Percentiles rank a stretch among this genome's conserved stretches.
These are phyloP conservation scores for Vigna angularis DNA, from an alignment of 306 rosid species.

Conservation along the genomic window DNA sequence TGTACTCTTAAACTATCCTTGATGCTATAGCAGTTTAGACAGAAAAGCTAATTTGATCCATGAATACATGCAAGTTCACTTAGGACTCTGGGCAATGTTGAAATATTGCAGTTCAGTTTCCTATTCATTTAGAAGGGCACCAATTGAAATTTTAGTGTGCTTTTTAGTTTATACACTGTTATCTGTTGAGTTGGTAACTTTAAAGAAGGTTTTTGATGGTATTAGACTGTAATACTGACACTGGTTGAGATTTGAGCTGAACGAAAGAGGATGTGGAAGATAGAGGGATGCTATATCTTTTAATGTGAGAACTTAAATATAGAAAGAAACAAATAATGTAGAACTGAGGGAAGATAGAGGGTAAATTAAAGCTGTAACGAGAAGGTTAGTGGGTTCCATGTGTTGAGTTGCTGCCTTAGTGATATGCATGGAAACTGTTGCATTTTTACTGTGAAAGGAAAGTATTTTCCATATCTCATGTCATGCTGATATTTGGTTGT, in stretches of 20 bases:
- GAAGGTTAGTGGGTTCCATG: conserved; percentile 17
- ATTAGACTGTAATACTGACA: neutral
- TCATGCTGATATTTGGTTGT: neutral
- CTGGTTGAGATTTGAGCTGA: conserved; percentile 23
- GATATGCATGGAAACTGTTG: conserved; percentile 4
- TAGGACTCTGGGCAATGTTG: neutral
- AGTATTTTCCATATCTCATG: conserved; percentile 10
- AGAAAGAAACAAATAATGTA: conserved; percentile 1
- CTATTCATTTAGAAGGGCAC: neutral
- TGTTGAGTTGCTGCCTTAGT: conserved; percentile 9
- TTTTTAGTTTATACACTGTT: neutral
- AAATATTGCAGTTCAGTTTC: conserved; percentile 23
- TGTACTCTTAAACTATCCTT: neutral
- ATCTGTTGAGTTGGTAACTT: conserved; percentile 17
- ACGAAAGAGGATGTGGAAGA: neutral
- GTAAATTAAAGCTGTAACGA: neutral
- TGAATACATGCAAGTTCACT: conserved; percentile 13
- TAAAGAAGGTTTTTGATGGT: neutral
- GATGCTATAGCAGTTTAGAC: conserved; percentile 3
- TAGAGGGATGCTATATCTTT: neutral
- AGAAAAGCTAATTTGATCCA: conserved; percentile 4
- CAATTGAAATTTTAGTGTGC: conserved; percentile 5
- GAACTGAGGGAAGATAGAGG: neutral
- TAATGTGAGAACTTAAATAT: neutral
- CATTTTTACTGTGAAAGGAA: neutral